Evolutionary conservation across 495 filamentous ascomycete genomes (phyloP).

Genomic region (Penicillium daleae): DNA sequence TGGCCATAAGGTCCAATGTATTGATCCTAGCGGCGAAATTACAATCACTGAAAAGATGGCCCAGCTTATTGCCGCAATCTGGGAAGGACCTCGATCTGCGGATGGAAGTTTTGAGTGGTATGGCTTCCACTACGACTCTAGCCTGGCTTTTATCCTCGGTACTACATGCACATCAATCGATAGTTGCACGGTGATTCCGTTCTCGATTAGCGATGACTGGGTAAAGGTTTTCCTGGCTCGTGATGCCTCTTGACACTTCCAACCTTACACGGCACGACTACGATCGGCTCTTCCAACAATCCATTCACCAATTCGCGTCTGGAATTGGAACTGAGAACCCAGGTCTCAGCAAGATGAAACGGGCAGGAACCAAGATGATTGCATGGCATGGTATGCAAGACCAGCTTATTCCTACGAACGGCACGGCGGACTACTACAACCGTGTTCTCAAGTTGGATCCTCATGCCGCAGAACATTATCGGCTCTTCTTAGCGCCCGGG

Average conservation of each 20-base stretch:
- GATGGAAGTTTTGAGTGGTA: conserved; percentile 35
- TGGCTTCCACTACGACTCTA: conserved; percentile 26
- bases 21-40: conserved; percentile 18
- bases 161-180: conserved; percentile 17
- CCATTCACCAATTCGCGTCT: conserved; percentile 19
- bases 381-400: conserved; percentile 43
- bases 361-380: conserved; percentile 46
- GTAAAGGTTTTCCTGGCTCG: conserved; percentile 47
- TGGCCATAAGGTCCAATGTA: conserved; percentile 48
- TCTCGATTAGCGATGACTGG: conserved; percentile 30
- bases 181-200: conserved; percentile 21
- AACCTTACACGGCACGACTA: conserved; percentile 30
- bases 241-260: conserved; percentile 39
- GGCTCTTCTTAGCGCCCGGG: conserved; percentile 23
- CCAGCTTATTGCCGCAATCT: conserved; percentile 19
- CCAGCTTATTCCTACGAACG: conserved; percentile 22
- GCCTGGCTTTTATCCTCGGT: conserved; percentile 10
- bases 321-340: conserved; percentile 40
- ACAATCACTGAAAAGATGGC: conserved; percentile 28
- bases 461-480: conserved; percentile 24
- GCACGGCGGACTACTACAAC: conserved; percentile 19
- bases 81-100: conserved; percentile 28
- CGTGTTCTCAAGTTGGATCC: neutral
- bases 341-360: conserved; percentile 36
- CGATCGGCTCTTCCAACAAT: conserved; percentile 13